phyloP scores from a whole-genome alignment of 2,329 filamentous ascomycete genomes.

The Xylariaceae sp. region DNA sequence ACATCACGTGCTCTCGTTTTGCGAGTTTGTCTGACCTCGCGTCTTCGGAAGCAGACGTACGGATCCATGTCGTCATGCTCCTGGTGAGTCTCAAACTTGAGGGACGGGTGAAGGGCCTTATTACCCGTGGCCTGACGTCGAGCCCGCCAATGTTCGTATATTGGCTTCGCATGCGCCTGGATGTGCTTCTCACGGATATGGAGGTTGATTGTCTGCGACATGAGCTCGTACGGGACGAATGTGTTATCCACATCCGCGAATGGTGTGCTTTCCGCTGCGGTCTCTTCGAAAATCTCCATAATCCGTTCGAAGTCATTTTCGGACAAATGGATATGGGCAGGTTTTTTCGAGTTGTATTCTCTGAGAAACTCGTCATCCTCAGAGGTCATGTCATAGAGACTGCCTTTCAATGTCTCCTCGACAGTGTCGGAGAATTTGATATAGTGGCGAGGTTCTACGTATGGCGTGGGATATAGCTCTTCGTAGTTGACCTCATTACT shows the following conservation, averaged over 20 bases:
- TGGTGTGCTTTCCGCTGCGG: conserved; percentile 74
- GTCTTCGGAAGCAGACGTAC: conserved; percentile 94
- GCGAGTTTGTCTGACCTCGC: conserved; percentile 87
- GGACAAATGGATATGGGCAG: conserved; percentile 60
- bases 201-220: conserved; percentile 61
- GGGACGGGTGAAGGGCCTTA: conserved; percentile 64
- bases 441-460: conserved; percentile 83
- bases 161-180: conserved; percentile 59
- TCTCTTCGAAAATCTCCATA: conserved; percentile 93
- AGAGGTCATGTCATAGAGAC: conserved; percentile 88
- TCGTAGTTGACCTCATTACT: conserved; percentile 72
- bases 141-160: conserved; percentile 87
- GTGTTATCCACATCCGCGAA: conserved; percentile 88
- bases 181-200: conserved; percentile 46
- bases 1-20: conserved; percentile 93
- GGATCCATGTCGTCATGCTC: conserved; percentile 95
- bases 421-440: conserved; percentile 98
- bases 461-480: conserved; percentile 72
- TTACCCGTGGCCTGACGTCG: conserved; percentile 63
- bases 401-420: conserved; percentile 78
- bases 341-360: conserved; percentile 72
- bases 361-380: conserved; percentile 85
- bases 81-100: conserved; percentile 92
- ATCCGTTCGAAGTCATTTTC: conserved; percentile 91
- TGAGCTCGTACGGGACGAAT: conserved; percentile 69